Conservation (phyloP, 768 basidiomycete species). For the Tephrocybe sp. region DNA sequence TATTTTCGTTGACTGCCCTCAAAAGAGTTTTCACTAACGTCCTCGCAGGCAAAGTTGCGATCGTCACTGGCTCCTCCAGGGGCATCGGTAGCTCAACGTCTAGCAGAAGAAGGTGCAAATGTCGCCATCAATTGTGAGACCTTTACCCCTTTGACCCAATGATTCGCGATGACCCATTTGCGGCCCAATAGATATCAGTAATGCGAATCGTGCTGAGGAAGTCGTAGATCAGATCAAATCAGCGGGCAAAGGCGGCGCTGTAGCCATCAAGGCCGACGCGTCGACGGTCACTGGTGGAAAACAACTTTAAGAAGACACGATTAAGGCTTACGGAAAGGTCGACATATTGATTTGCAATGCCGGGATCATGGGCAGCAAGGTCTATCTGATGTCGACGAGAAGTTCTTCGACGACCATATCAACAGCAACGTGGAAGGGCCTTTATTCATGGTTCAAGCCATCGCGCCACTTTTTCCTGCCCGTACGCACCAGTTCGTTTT, state of each 20-base stretch:
- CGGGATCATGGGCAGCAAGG: constrained; percentile 52
- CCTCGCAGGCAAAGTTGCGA: constrained; percentile 46
- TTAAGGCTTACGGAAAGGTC: constrained; percentile 48
- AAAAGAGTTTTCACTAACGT: neutral
- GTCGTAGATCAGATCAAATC: constrained; percentile 48
- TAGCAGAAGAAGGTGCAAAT: constrained; percentile 57
- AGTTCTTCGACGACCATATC: constrained; percentile 50
- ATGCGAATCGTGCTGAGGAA: constrained; percentile 39
- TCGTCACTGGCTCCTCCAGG: constrained; percentile 62
- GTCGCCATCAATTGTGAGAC: constrained; percentile 51
- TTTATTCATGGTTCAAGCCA: constrained; percentile 52
- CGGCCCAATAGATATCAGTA: constrained; percentile 29
- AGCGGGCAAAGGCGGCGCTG: constrained; percentile 43
- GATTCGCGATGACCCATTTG: neutral
- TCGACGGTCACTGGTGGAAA: constrained; percentile 48
- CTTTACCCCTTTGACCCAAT: neutral
- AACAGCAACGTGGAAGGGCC: constrained; percentile 61
- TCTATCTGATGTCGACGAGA: constrained; percentile 52
- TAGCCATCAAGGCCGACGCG: constrained; percentile 53
- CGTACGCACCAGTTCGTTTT: constrained; percentile 31
- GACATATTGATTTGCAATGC: constrained; percentile 64
- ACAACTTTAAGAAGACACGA: constrained; percentile 44
- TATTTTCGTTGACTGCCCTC: neutral
- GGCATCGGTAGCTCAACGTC: constrained; percentile 51
- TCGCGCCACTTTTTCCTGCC: constrained; percentile 38